phyloP scores from a whole-genome alignment of 2,329 filamentous ascomycete genomes.

The Colletotrichum nymphaeae region DNA sequence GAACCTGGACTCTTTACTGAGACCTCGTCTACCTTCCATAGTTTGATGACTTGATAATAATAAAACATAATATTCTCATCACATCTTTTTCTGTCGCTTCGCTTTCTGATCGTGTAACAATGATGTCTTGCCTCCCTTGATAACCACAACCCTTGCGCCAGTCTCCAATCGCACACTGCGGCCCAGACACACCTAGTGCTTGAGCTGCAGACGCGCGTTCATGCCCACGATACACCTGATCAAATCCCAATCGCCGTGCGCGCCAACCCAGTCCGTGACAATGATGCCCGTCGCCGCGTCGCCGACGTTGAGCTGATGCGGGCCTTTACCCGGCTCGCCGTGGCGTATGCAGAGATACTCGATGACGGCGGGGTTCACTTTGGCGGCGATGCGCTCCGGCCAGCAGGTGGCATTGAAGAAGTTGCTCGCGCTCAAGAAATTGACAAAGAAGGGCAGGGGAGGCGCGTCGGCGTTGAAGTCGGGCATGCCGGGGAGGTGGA shows the following conservation, averaged over 20 bases:
- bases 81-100: neutral
- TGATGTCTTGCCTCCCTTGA: neutral
- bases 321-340: conserved; percentile 62
- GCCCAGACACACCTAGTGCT: conserved; percentile 43
- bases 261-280: conserved; percentile 93
- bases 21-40: neutral
- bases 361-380: conserved; percentile 82
- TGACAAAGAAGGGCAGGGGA: conserved; percentile 79
- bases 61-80: neutral
- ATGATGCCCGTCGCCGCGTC: conserved; percentile 88
- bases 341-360: conserved; percentile 72
- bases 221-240: conserved; percentile 88
- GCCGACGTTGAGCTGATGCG: conserved; percentile 64
- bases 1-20: neutral
- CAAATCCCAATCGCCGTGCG: conserved; percentile 89
- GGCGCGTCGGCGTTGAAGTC: conserved; percentile 40
- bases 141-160: neutral
- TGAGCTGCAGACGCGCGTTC: conserved; percentile 77
- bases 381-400: conserved; percentile 91
- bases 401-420: conserved; percentile 94
- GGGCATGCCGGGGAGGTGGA: conserved; percentile 52
- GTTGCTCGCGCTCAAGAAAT: conserved; percentile 91
- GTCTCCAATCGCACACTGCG: neutral
- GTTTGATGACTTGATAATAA: neutral
- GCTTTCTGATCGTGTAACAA: neutral